phyloP scores from a whole-genome alignment of 2,329 filamentous ascomycete species.

The Mariannaea sp. region DNA sequence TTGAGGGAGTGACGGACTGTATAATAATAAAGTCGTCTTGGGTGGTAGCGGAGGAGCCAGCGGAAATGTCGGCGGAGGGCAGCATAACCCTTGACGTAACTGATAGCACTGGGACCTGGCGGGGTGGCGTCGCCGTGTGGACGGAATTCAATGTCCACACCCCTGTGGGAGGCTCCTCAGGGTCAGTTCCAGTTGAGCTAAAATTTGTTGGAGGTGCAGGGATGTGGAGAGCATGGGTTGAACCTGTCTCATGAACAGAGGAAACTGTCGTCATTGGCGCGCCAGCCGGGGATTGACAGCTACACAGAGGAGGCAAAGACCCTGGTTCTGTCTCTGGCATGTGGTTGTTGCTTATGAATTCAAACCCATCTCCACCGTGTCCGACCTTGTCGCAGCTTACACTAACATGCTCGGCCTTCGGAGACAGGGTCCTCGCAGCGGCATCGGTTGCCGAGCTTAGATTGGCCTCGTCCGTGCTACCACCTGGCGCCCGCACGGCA shows the following conservation, averaged over 20 bases:
- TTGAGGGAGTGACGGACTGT: constrained; percentile 16
- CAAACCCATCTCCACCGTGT: constrained; percentile 12
- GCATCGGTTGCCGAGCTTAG: constrained; percentile 33
- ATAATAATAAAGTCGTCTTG: constrained; percentile 8
- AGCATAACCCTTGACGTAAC: constrained; percentile 18
- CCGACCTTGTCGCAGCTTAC: not conserved
- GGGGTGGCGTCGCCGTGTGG: constrained; percentile 3
- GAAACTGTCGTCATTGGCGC: constrained; percentile 31
- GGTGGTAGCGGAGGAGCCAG: constrained; percentile 5
- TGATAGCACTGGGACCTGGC: constrained; percentile 9
- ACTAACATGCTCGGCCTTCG: constrained; percentile 24
- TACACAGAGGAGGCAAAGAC: constrained; percentile 23
- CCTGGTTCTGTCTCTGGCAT: not conserved
- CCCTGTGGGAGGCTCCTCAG: not conserved
- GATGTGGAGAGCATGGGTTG: constrained; percentile 23
- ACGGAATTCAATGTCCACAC: constrained; percentile 20
- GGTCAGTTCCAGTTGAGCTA: not conserved
- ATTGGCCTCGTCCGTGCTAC: constrained; percentile 8
- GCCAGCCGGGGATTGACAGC: constrained; percentile 24
- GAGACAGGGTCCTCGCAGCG: constrained; percentile 21
- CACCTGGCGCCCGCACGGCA: no score
- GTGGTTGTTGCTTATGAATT: constrained; percentile 26
- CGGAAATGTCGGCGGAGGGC: constrained; percentile 14
- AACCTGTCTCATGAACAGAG: constrained; percentile 29
- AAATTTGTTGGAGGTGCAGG: constrained; percentile 10